Percentiles rank a stretch among this genome's conserved stretches.
Evolutionary conservation across 2,329 filamentous ascomycete species (phyloP).

Genomic region (Bipolaris zeicola): DNA sequence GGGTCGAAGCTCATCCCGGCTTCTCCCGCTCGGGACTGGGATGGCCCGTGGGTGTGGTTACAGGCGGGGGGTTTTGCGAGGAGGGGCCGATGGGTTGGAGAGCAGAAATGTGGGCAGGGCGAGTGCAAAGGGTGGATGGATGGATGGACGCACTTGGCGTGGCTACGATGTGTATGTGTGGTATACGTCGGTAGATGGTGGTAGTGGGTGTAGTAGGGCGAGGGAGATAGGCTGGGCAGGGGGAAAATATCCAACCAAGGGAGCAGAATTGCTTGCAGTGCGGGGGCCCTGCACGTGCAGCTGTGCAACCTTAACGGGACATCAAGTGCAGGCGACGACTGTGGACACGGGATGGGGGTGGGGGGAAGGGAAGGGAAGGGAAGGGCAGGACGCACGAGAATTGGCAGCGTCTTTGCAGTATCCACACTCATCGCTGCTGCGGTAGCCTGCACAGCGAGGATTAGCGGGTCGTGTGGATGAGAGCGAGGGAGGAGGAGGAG

Average conservation of each 20-base stretch:
- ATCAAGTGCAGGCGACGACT: conserved; percentile 19
- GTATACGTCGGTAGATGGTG: background rate
- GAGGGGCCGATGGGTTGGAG: background rate
- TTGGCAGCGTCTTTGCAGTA: conserved; percentile 57
- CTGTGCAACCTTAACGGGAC: conserved; percentile 36
- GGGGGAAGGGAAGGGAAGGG: conserved; percentile 8
- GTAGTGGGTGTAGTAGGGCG: background rate
- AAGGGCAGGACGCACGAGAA: conserved; percentile 53
- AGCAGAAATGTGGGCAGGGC: background rate
- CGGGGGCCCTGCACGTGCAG: conserved; percentile 31
- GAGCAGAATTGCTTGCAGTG: conserved; percentile 8
- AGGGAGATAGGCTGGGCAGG: conserved; percentile 19
- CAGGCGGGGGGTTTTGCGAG: background rate
- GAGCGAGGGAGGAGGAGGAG: no score
- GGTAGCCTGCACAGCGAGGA: conserved; percentile 49
- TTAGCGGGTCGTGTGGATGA: conserved; percentile 23
- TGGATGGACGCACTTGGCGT: background rate
- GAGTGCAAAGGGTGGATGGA: background rate
- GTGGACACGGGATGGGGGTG: conserved; percentile 21
- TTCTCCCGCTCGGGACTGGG: conserved; percentile 13
- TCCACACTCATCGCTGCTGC: conserved; percentile 54
- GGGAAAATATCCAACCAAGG: background rate
- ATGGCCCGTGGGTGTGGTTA: background rate
- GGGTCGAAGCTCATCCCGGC: conserved; percentile 15
- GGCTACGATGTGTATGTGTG: background rate